These are phyloP conservation scores for Scheffersomyces cryptocercus DNA, from an alignment of 1,139 yeast species.

Conservation along the genomic window DNA sequence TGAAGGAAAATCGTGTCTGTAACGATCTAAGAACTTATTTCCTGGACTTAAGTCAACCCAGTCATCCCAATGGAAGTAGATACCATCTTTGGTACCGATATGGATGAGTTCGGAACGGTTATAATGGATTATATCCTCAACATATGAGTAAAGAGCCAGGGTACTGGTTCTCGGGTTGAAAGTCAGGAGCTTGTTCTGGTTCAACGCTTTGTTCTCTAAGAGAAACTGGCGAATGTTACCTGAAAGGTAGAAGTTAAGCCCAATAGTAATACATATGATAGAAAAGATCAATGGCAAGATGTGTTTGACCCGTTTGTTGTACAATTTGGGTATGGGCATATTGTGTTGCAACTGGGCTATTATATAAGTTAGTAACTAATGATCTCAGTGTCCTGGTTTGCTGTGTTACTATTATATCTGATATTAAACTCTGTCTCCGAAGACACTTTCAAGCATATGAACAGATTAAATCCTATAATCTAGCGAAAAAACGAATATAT, in stretches of 20 bases:
- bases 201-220: conserved; percentile 23
- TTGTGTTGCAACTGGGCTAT: no score
- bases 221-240: no score
- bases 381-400: no score
- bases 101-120: conserved; percentile 5
- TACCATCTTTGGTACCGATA: conserved; percentile 20
- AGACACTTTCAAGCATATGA: no score
- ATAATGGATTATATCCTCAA: conserved; percentile 4
- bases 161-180: conserved; percentile 34
- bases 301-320: conserved; percentile 17
- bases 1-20: conserved; percentile 19
- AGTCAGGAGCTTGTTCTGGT: conserved; percentile 19
- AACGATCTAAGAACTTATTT: conserved; percentile 19
- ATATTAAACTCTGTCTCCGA: no score
- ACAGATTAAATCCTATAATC: no score
- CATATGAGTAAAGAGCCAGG: conserved; percentile 18
- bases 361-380: no score
- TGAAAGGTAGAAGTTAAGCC: no score
- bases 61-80: conserved; percentile 46
- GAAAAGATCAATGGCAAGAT: conserved; percentile 16
- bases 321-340: conserved; percentile 1
- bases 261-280: no score
- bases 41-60: conserved; percentile 39
- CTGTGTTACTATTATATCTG: no score
- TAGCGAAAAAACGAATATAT: no score